These are phyloP conservation scores for Ophiostoma australiae DNA, from an alignment of 2,329 filamentous ascomycete genomes.

Conservation along the genomic window DNA sequence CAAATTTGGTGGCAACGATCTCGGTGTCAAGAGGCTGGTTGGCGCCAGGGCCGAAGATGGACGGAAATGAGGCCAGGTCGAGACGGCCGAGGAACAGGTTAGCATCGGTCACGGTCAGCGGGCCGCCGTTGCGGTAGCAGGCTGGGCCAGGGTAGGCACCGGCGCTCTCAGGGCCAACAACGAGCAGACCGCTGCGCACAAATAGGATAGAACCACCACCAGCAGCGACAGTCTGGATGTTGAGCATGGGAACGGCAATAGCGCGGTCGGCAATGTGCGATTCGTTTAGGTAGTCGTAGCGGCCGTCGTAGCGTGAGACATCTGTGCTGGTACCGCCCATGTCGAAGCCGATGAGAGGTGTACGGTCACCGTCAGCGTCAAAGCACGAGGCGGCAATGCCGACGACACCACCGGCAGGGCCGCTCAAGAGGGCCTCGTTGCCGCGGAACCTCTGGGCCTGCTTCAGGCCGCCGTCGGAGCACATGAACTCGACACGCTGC, in stretches of 20 bases:
- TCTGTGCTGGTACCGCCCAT: conserved; percentile 24
- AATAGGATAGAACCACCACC: conserved; percentile 59
- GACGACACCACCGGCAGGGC: conserved; percentile 66
- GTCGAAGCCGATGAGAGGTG: conserved; percentile 68
- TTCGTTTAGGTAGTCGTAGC: conserved; percentile 65
- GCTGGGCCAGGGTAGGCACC: conserved; percentile 62
- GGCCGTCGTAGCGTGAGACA: conserved; percentile 37
- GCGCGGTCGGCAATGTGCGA: conserved; percentile 74
- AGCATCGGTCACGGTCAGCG: conserved; percentile 52
- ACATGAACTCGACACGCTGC: conserved; percentile 68
- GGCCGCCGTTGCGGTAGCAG: conserved; percentile 57
- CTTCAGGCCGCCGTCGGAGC: conserved; percentile 50
- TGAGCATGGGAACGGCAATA: conserved; percentile 82
- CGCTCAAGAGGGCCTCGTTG: conserved; percentile 59
- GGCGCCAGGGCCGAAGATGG: conserved; percentile 63
- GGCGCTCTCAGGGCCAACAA: conserved; percentile 78
- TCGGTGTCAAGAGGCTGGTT: conserved; percentile 72
- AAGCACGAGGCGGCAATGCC: conserved; percentile 68
- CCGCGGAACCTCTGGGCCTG: conserved; percentile 28
- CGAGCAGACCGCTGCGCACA: conserved; percentile 79
- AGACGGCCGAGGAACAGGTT: conserved; percentile 58
- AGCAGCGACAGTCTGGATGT: conserved; percentile 91
- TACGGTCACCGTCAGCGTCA: conserved; percentile 56
- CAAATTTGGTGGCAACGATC: conserved; percentile 65
- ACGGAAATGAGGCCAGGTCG: conserved; percentile 57